A percentile compares a stretch with the other conserved stretches of the same genome.
phyloP scores from a whole-genome alignment of 768 basidiomycete genomes.

The Lepiota venenata region DNA sequence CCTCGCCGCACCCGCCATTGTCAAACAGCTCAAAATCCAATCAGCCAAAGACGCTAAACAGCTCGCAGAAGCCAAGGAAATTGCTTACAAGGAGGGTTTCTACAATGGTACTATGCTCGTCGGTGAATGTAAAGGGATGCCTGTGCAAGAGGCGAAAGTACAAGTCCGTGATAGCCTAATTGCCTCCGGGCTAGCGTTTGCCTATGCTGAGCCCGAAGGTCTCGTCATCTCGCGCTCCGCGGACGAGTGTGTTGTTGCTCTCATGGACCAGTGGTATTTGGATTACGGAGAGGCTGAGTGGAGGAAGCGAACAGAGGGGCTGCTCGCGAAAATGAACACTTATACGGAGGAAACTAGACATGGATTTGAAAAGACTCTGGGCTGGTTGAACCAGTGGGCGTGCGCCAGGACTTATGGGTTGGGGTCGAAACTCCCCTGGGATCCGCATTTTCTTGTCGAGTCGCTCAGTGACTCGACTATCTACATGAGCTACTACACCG shows the following conservation, averaged over 20 bases:
- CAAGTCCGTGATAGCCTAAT: conserved; percentile 88
- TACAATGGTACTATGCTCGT: conserved; percentile 90
- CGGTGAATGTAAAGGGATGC: conserved; percentile 86
- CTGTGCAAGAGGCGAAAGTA: conserved; percentile 88
- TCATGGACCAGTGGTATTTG: conserved; percentile 99
- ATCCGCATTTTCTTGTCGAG: conserved; percentile 94
- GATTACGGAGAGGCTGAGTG: conserved; percentile 94
- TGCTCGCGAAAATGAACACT: conserved; percentile 83
- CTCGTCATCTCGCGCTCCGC: conserved; percentile 83
- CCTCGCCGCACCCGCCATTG: conserved; percentile 77
- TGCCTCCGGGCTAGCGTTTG: conserved; percentile 69
- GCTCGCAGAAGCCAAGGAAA: conserved; percentile 94
- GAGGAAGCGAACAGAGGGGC: conserved; percentile 82
- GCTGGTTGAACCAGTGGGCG: conserved; percentile 98
- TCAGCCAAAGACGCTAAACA: conserved; percentile 94
- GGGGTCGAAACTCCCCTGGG: conserved; percentile 96
- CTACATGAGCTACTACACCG: conserved; percentile 98
- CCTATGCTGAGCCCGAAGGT: conserved; percentile 95
- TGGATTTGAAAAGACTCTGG: conserved; percentile 85
- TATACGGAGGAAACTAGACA: conserved; percentile 92
- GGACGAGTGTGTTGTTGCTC: conserved; percentile 97
- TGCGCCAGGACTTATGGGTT: conserved; percentile 98
- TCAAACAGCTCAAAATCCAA: conserved; percentile 89
- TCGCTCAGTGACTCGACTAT: conserved; percentile 96
- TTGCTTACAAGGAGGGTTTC: conserved; percentile 98